Conservation (phyloP, 345 rosid species). For the Syzygium aromaticum region DNA sequence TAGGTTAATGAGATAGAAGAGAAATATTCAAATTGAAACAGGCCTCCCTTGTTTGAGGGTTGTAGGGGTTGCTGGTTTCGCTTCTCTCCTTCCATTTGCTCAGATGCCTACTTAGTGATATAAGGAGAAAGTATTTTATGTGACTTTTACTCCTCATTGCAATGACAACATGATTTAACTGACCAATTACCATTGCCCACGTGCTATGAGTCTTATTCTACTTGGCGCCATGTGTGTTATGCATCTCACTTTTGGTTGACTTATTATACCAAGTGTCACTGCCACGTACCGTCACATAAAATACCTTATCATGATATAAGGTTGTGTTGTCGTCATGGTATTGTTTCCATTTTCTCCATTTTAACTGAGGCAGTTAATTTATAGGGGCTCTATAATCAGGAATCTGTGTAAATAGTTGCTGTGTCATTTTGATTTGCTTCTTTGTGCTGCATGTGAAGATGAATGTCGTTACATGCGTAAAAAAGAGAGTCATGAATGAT, state of each 20-base stretch:
- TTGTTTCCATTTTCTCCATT: neutral
- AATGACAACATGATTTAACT: neutral
- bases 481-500: neutral
- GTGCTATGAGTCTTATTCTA: neutral
- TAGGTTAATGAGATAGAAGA: neutral
- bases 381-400: neutral
- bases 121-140: neutral
- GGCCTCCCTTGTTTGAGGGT: neutral
- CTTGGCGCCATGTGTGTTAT: neutral
- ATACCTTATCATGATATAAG: neutral
- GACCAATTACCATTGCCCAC: neutral
- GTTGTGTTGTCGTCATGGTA: neutral
- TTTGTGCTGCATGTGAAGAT: neutral
- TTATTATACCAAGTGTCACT: neutral
- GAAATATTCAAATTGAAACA: neutral
- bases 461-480: neutral
- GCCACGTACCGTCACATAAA: neutral
- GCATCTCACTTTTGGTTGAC: neutral
- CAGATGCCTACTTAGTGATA: neutral
- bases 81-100: neutral
- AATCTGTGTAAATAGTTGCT: neutral
- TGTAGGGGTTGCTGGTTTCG: neutral
- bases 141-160: neutral
- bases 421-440: neutral
- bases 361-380: neutral